Base-by-base conservation (phyloP, 2,329 filamentous ascomycete genomes). In the Sclerotinia borealis region DNA sequence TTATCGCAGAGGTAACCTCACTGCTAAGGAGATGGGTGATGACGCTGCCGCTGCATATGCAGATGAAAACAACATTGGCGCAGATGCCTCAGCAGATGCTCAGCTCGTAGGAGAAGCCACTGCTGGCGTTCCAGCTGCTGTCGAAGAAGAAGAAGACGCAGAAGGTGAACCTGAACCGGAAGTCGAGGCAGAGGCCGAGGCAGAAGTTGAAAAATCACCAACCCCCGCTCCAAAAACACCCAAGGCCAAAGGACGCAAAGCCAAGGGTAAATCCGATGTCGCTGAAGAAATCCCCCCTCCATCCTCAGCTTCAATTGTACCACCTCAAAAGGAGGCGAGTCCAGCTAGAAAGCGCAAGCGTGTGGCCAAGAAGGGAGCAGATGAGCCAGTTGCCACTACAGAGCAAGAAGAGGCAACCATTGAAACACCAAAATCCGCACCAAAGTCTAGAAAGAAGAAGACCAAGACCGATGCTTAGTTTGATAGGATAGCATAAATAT, bases 331-430 rank as follows among this genome's bases (percentile, higher is more conserved):
- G 58, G 70, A 72, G 59, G 68, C 68, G 47, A 85, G 81, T 74
- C 83, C 84, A 36, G 84, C 36, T 9, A 51, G 85, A 80, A 88
- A 87, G 83, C 80, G 84, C 69, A 82, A 86, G 76, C 78, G 85
- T 64, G 77, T 78, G 11, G 83, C 82, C 5, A 86, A 86, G 79
- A 81, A 69, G 58, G 59, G 45, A 15, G 45, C 27, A 22, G 68
- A 67, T 19, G 68, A 71, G 54, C 52, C 61, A 10, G 61, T 64
- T 31, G 62, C 64, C 29, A 41, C 59, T 25, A 52, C 77, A 64
- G 76, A 81, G 63, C 76, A 76, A 68, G 83, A 85, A 72, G 83
- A 86, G 73, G 25, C 63, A 9, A 63, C 66, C n/a, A 59, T 66
- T 22, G 70, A 72, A 63, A 69, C 70, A 13, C 70, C 69, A 0